Conservation (phyloP, 768 basidiomycete species). For the Glaciozyma antarctica region DNA sequence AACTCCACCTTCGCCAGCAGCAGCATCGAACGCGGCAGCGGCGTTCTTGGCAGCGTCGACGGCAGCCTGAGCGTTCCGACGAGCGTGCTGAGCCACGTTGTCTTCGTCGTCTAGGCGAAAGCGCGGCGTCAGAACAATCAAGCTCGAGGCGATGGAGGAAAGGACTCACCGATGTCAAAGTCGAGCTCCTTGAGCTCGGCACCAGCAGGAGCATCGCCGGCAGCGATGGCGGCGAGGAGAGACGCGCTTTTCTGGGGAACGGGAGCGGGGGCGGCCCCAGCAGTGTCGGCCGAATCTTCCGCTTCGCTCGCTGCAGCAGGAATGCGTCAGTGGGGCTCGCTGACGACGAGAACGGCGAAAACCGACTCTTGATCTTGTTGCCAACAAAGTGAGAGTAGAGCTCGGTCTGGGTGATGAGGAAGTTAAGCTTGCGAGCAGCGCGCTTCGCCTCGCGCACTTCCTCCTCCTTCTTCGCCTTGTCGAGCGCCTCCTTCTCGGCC, state of each 20-base stretch:
- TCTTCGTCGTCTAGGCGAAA: conserved; percentile 63
- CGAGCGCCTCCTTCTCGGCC: conserved; percentile 86
- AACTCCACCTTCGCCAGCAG: conserved; percentile 69
- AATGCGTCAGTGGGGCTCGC: neutral
- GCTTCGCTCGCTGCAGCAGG: conserved; percentile 38
- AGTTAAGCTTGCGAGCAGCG: conserved; percentile 92
- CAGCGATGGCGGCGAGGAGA: conserved; percentile 35
- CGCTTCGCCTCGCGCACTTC: conserved; percentile 87
- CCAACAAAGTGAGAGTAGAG: conserved; percentile 98
- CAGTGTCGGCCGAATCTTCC: conserved; percentile 39
- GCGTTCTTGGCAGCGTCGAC: conserved; percentile 65
- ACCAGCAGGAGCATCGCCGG: conserved; percentile 42
- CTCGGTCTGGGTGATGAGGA: conserved; percentile 96
- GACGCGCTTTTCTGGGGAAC: conserved; percentile 29
- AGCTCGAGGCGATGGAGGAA: neutral
- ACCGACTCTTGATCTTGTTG: conserved; percentile 56
- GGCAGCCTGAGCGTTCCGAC: conserved; percentile 80
- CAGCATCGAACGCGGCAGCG: conserved; percentile 75
- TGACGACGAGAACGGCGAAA: neutral
- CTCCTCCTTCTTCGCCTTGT: conserved; percentile 77
- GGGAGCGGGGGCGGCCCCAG: conserved; percentile 11
- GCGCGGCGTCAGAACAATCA: conserved; percentile 5
- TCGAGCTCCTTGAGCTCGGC: conserved; percentile 61
- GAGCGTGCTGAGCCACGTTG: conserved; percentile 74
- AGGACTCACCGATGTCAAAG: conserved; percentile 71